These are phyloP conservation scores for Cryphonectria japonica DNA, from an alignment of 2,329 filamentous ascomycete species.

Conservation along the genomic window DNA sequence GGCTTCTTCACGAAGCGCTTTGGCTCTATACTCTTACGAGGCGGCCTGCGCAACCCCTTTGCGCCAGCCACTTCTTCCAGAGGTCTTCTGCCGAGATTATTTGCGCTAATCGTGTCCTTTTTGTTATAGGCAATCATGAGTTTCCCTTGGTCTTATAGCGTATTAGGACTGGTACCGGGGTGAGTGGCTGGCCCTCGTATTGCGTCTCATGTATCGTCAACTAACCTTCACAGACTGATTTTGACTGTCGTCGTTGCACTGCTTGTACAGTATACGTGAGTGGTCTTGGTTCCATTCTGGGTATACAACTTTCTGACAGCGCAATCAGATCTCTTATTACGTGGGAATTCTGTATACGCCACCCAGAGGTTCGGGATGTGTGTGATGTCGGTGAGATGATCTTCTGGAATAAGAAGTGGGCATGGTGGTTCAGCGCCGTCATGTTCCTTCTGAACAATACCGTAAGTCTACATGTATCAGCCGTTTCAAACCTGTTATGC, in stretches of 20 bases:
- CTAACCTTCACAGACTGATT: constrained; percentile 59
- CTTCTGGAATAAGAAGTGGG: constrained; percentile 81
- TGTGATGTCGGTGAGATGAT: constrained; percentile 96
- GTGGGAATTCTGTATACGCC: constrained; percentile 88
- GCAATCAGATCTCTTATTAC: constrained; percentile 41
- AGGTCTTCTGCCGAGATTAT: neutral
- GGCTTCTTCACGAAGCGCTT: neutral
- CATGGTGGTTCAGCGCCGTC: constrained; percentile 70
- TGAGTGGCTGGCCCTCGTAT: constrained; percentile 30
- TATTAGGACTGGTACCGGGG: constrained; percentile 84
- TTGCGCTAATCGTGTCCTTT: neutral
- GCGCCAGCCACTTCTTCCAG: neutral
- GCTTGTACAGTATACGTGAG: constrained; percentile 81
- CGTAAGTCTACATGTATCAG: constrained; percentile 29
- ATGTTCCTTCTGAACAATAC: constrained; percentile 97
- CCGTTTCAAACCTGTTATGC: neutral
- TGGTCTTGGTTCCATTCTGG: constrained; percentile 60
- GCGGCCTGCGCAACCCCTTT: neutral
- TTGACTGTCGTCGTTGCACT: constrained; percentile 77
- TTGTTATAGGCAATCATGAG: constrained; percentile 77
- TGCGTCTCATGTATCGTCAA: neutral
- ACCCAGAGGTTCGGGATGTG: constrained; percentile 89
- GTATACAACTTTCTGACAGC: constrained; percentile 22
- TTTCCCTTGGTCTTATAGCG: constrained; percentile 90
- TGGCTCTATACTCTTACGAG: neutral